Evolutionary conservation across 2,329 filamentous ascomycete species (phyloP), one percentile per base, ranked within the genome.

Genomic region (Alternaria tenuissima): DNA sequence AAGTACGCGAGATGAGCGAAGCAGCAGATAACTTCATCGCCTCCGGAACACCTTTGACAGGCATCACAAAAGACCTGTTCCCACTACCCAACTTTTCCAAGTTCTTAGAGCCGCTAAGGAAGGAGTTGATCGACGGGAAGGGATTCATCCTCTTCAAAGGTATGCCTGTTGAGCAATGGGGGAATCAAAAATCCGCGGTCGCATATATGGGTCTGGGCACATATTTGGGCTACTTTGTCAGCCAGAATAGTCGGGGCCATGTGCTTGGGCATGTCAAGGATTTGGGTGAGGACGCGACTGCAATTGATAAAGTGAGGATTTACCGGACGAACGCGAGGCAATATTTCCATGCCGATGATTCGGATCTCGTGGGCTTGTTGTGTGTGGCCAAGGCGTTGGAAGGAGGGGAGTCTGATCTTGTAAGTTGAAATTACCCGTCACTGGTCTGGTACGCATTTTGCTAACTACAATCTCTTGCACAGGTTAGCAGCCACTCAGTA

Each of bases 251-350:
- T 18, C 87, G 88, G 18, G 93, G 93, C 44, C 93, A 96, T 79
- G 91, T 96, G 9, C 86, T 96, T 1, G 93, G 93, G 7, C 93
- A 96, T 77, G 93, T 96, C 70, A 94, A 96, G 80, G 93, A 96
- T 79, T 85, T 95, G 4, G 91, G 92, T 46, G 93, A 94, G 67
- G 92, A 96, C 76, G 84, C 90, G 26, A 87, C 84, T 5, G 89
- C 93, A 80, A 96, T 93, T 70, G 91, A 96, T 81, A 90, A 89
- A 70, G 92, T 96, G 62, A 89, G 93, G 69, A 96, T 96, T 79
- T 96, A 96, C 82, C 87, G 93, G 65, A 97, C 93, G 2, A 92
- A 93, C 65, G 93, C 92, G 52, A 84, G 88, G 76, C 91, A 95
- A 81, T 94, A 89, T 82, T 95, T 94, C 85, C 93, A 96, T 78